A percentile compares a stretch with the other conserved stretches of the same genome.
These are phyloP conservation scores for Kwoniella sp. DNA, from an alignment of 768 basidiomycete species.

Conservation along the genomic window DNA sequence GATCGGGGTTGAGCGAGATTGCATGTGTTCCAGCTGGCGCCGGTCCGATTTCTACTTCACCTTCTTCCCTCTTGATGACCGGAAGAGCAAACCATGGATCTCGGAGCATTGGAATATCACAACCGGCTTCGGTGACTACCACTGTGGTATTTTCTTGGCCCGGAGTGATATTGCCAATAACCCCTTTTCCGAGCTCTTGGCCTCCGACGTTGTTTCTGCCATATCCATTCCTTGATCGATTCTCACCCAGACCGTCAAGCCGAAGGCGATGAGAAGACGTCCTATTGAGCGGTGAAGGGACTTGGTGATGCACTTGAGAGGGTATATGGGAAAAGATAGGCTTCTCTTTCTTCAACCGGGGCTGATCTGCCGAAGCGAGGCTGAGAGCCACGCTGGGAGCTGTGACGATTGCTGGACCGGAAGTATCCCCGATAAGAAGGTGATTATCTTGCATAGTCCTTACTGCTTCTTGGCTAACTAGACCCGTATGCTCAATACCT, in stretches of 20 bases:
- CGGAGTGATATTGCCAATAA: constrained; percentile 26
- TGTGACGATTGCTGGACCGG: not conserved
- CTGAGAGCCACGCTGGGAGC: not conserved
- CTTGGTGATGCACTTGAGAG: not conserved
- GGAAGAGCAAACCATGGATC: constrained; percentile 4
- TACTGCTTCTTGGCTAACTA: not conserved
- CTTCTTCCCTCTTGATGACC: not conserved
- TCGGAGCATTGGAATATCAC: constrained; percentile 32
- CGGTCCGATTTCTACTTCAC: not conserved
- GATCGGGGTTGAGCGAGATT: constrained; percentile 30
- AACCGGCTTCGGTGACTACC: constrained; percentile 16
- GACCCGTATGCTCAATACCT: not conserved
- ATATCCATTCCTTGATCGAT: constrained; percentile 22
- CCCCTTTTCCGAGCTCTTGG: constrained; percentile 30
- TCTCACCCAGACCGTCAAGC: constrained; percentile 26
- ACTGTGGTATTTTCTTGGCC: constrained; percentile 1
- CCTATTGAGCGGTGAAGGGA: not conserved
- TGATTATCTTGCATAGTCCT: constrained; percentile 2
- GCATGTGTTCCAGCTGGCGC: constrained; percentile 5
- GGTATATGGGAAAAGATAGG: not conserved
- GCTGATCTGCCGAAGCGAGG: not conserved
- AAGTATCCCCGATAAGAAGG: not conserved
- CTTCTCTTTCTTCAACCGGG: not conserved
- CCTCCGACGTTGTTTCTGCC: constrained; percentile 25
- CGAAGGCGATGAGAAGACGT: constrained; percentile 6